Base-by-base conservation (phyloP, 2,329 filamentous ascomycete species). In the Dendryphion nanum region DNA sequence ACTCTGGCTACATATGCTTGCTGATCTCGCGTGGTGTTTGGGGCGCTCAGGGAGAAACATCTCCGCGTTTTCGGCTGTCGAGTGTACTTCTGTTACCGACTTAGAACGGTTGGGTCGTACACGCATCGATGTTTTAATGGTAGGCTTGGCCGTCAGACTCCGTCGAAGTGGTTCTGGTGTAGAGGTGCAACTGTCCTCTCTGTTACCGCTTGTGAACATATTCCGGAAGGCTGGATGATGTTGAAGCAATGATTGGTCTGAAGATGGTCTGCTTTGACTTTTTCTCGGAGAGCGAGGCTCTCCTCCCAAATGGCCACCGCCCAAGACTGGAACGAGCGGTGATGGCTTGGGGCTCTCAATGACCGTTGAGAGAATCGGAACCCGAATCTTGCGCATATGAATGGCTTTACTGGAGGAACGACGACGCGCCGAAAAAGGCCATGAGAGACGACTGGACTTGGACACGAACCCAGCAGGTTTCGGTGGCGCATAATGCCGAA, bases 331-430 rank as follows among this genome's bases (percentile, higher is more conserved):
- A 6, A 48, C 51, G 17, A 58, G 41, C 5, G 61, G 46, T 18
- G 57, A 63, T 16, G 59, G 53, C 23, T 51, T 61, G 1, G 64
- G 65, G 35, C 65, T 68, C 33, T 71, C 67, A 12, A 68, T 57
- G 4, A 71, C 70, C 5, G 67, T 55, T 14, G 58, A 59, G 7
- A 63, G 48, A 8, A 50, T 48, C 4, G 58, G 51, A 4, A 41
- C 52, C 32, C 48, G 49, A 14, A 62, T 45, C 37, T 49, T 57
- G 32, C 49, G 51, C 50, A 62, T 48, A n/a, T 50, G 50, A 18
- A 63, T 45, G 7, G 46, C 45, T 17, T 51, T 51, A 4, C 53
- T 52, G 16, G 56, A 59, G 13, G 48, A 26, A 21, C 52, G 47
- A 19, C 51, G 51, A 6, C 51, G 51, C 6, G 47, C 42, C 7